Evolutionary conservation across 148 eudicot species (phyloP).

Genomic region (Salicornia ramosissima): DNA sequence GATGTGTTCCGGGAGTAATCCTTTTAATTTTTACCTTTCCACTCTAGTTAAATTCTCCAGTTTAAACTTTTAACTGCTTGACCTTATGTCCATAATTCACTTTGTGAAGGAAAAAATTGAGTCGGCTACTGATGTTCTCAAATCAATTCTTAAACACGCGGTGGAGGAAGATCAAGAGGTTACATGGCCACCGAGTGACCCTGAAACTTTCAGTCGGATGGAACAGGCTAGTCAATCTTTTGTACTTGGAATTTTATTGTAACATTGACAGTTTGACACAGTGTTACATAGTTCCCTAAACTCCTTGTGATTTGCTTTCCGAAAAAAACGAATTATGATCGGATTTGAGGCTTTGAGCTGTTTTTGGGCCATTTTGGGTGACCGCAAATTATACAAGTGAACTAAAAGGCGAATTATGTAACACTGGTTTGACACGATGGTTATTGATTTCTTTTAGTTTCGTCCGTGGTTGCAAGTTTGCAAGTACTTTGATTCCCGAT

Average conservation of each 20-base stretch:
- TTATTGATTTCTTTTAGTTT: too few relatives aligned
- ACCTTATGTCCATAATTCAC: constrained; percentile 6
- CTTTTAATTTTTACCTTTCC: background rate
- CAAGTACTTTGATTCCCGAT: too few relatives aligned
- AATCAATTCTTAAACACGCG: constrained; percentile 69
- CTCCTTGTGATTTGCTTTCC: too few relatives aligned
- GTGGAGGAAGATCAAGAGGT: constrained; percentile 71
- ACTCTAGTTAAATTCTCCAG: background rate
- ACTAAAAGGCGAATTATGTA: too few relatives aligned
- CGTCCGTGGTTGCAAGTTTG: too few relatives aligned
- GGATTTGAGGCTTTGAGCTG: too few relatives aligned
- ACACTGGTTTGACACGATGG: too few relatives aligned
- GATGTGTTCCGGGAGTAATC: constrained; percentile 6
- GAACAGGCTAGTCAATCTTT: constrained; percentile 46
- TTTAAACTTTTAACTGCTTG: constrained; percentile 3
- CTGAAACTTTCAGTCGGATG: constrained; percentile 66
- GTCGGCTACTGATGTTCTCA: constrained; percentile 85
- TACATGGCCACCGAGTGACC: constrained; percentile 90
- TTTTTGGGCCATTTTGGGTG: too few relatives aligned
- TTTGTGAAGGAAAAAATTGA: constrained; percentile 80
- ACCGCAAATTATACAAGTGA: too few relatives aligned
- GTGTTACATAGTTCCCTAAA: too few relatives aligned
- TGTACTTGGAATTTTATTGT: background rate
- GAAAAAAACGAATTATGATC: too few relatives aligned
- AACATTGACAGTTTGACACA: background rate